Base-by-base conservation (phyloP, 768 basidiomycete genomes). In the Polyporus arcularius region DNA sequence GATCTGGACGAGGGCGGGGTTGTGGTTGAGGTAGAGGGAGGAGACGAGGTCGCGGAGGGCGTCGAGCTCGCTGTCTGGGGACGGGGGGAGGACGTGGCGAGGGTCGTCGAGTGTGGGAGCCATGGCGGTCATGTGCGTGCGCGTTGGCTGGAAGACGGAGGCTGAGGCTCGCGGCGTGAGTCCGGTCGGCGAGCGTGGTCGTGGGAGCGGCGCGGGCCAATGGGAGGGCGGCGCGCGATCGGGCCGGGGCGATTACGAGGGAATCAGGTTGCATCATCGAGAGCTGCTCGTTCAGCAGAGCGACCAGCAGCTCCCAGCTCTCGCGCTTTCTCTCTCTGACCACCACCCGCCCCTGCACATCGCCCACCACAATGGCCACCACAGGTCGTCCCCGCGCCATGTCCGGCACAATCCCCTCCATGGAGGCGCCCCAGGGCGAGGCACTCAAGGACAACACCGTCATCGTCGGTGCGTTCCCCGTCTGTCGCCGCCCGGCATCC, bases 351-450 rank as follows among this genome's bases (percentile, higher is more conserved):
- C 46, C 45, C 28, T 50, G 55, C 38, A 21, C 35, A 62, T 47
- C 55, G 15, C 60, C 41, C 53, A 50, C 11, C 39, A 46, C 48
- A 54, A 71, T 71, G 69, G 60, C 71, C 46, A 50, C 79, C 60
- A 58, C 57, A 46, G 57, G 57, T 21, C 75, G 80, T 55, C 62
- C 63, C 26, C 86, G 85, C 64, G 72, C 85, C 16, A 80, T 84
- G 70, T 89, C 90, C 30, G 94, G 93, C 51, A 88, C 89, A 11
- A 95, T 96, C 72, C 94, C 94, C 18, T 94, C 92, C 48, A 94
- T 95, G 94, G 88, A 91, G 78, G 81, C 82, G 38, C 70, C 78
- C 59, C 83, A 87, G 59, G 35, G 35, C 35, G 80, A 90, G 39
- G 80, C 84, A 58, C 84, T 96, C 78, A 90, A 80, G 74, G 88